Conservation (phyloP, 108 stramenopile species). For the Skeletonema grethae region DNA sequence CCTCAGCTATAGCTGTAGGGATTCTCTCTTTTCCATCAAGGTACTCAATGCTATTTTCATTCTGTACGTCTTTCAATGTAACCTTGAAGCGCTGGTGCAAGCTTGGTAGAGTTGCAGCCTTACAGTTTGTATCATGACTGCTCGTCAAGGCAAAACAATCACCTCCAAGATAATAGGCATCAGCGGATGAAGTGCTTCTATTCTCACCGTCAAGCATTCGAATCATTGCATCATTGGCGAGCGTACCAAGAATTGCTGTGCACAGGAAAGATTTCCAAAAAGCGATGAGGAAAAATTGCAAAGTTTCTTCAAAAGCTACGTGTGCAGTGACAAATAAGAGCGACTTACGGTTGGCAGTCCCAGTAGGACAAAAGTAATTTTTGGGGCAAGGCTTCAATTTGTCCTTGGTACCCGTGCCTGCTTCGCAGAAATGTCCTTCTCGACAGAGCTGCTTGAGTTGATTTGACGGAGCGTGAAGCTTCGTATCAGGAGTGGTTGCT, state of each 20-base stretch:
- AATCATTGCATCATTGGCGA: constrained; percentile 74
- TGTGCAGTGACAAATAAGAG: background rate
- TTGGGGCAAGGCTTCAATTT: constrained; percentile 55
- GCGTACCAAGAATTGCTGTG: constrained; percentile 34
- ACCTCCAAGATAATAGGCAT: constrained; percentile 61
- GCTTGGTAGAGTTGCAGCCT: constrained; percentile 50
- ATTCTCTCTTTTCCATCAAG: constrained; percentile 16
- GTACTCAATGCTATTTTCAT: constrained; percentile 31
- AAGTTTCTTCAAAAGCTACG: background rate
- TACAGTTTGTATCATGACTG: constrained; percentile 60
- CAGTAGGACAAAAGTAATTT: constrained; percentile 82
- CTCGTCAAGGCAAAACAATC: constrained; percentile 49
- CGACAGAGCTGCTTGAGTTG: constrained; percentile 71
- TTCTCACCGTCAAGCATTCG: constrained; percentile 38
- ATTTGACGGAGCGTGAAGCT: constrained; percentile 59
- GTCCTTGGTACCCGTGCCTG: constrained; percentile 64
- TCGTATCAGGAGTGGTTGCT: constrained; percentile 83
- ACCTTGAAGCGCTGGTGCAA: constrained; percentile 24
- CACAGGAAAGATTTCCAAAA: background rate
- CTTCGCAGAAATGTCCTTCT: constrained; percentile 66
- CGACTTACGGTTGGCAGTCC: constrained; percentile 58
- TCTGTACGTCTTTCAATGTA: constrained; percentile 5
- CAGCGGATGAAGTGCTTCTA: constrained; percentile 39
- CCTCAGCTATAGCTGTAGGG: constrained; percentile 19
- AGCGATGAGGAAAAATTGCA: background rate